Conservation (phyloP, 2,329 filamentous ascomycete species). For the Aureobasidium musti region DNA sequence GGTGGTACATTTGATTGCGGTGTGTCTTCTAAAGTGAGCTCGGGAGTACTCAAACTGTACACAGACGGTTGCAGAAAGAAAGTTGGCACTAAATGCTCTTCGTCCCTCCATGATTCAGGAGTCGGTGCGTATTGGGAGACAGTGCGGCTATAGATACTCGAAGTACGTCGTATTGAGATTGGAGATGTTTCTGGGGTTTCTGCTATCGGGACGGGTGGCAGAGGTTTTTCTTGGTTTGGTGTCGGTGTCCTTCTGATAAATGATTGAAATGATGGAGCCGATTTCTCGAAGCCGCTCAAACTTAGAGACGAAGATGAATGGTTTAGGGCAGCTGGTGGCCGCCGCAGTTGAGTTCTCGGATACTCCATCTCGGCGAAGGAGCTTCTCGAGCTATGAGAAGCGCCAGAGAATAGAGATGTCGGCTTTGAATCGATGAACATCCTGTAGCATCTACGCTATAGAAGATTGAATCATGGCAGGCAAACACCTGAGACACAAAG, state of each 20-base stretch:
- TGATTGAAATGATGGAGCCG: constrained; percentile 39
- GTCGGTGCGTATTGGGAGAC: constrained; percentile 36
- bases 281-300: constrained; percentile 35
- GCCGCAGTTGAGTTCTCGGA: constrained; percentile 24
- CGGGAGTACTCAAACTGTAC: constrained; percentile 29
- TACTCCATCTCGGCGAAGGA: constrained; percentile 26
- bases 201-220: constrained; percentile 37
- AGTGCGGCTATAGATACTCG: constrained; percentile 42
- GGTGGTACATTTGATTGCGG: constrained; percentile 3
- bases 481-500: constrained; percentile 24
- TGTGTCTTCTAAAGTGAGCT: constrained; percentile 7
- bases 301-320: constrained; percentile 20
- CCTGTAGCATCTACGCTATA: neutral
- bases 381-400: constrained; percentile 6
- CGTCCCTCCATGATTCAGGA: constrained; percentile 29
- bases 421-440: constrained; percentile 38
- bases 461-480: constrained; percentile 8
- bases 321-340: constrained; percentile 24
- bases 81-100: constrained; percentile 33
- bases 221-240: constrained; percentile 37
- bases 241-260: constrained; percentile 40
- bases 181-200: neutral
- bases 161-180: constrained; percentile 31
- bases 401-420: constrained; percentile 27
- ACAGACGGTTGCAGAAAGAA: constrained; percentile 36